Percentiles rank a stretch among this genome's conserved stretches.
Conservation (phyloP, 2,329 filamentous ascomycete species). For the Daldinia sp. region DNA sequence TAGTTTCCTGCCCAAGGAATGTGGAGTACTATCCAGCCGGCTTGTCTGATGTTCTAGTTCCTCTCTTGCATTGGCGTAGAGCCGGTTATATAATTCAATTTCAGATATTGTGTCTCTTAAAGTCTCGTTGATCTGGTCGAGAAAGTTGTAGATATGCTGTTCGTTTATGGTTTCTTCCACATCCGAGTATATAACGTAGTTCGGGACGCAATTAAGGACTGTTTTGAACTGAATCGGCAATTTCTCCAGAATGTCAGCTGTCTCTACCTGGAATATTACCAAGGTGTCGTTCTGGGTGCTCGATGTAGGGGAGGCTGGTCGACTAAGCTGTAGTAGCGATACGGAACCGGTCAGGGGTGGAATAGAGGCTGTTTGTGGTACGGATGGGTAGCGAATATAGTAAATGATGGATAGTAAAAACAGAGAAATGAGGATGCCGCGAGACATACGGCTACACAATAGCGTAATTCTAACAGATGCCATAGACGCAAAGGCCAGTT, state of each 20-base stretch:
- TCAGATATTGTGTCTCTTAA: not conserved
- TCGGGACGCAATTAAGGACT: constrained; percentile 33
- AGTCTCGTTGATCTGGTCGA: not conserved
- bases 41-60: not conserved
- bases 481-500: not conserved
- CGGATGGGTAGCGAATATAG: not conserved
- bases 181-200: constrained; percentile 39
- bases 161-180: constrained; percentile 8
- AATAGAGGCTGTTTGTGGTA: not conserved
- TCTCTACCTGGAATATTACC: not conserved
- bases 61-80: not conserved
- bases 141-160: not conserved
- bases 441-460: not conserved
- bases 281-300: not conserved
- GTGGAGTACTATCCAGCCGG: not conserved
- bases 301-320: not conserved
- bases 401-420: not conserved
- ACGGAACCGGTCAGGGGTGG: not conserved
- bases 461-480: not conserved
- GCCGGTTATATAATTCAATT: not conserved
- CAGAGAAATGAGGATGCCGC: not conserved
- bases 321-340: not conserved
- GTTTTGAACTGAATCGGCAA: constrained; percentile 38
- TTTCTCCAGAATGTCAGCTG: not conserved
- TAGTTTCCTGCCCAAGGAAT: not conserved